phyloP scores from a whole-genome alignment of 192 early-diverging fungal species.

The Dissophora globulifera region DNA sequence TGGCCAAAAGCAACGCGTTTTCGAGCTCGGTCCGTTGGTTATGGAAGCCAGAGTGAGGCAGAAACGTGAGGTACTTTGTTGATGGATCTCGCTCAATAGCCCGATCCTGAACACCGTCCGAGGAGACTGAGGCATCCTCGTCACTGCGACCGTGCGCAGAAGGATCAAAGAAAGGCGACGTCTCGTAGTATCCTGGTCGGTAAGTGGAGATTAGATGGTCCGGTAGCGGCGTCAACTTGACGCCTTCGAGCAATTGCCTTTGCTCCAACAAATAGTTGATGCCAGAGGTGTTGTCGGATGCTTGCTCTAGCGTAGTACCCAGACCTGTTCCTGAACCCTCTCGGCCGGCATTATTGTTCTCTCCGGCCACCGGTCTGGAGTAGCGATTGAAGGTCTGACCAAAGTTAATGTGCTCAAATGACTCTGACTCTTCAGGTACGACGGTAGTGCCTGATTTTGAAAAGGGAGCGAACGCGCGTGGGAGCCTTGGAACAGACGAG shows the following conservation, averaged over 20 bases:
- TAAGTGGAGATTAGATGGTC: constrained; percentile 35
- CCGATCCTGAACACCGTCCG: background rate
- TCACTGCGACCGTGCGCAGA: too few species aligned
- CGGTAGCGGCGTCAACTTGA: constrained; percentile 16
- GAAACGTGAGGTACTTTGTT: constrained; percentile 55
- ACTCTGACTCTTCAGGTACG: background rate
- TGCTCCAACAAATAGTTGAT: constrained; percentile 19
- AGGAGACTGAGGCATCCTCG: background rate
- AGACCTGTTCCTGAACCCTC: background rate
- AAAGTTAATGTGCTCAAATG: constrained; percentile 22
- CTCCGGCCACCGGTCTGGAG: too few species aligned
- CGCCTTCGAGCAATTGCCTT: constrained; percentile 17
- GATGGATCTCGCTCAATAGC: constrained; percentile 10
- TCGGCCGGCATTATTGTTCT: too few species aligned
- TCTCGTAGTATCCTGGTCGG: constrained; percentile 20
- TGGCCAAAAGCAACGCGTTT: constrained; percentile 59
- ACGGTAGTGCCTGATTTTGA: background rate
- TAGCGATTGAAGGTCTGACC: too few species aligned
- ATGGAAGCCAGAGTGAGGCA: constrained; percentile 67
- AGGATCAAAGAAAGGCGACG: background rate
- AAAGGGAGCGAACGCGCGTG: background rate
- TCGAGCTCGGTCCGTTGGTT: constrained; percentile 64
- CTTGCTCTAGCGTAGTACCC: too few species aligned
- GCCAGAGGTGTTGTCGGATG: background rate
- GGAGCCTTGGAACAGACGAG: constrained; percentile 30